phyloP scores from a whole-genome alignment of 2,329 filamentous ascomycete species.

The Ascochyta clinopodiicola region DNA sequence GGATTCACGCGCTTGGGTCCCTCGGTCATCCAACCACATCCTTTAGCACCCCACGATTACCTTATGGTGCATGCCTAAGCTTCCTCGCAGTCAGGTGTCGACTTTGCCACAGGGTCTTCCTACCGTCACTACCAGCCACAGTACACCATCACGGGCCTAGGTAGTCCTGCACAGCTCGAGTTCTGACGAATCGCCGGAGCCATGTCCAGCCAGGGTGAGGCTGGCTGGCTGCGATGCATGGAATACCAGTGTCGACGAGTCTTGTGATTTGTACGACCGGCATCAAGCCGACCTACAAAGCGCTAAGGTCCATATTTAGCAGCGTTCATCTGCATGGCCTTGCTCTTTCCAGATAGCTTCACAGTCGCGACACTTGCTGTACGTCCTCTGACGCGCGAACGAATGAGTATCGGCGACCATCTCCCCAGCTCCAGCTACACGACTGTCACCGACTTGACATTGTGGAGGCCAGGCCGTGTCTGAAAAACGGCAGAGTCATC shows the following conservation, averaged over 20 bases:
- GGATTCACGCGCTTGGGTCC: too few species aligned
- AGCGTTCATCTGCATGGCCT: slow-evolving; percentile 1
- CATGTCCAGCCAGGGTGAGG: not conserved
- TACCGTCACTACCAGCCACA: not conserved
- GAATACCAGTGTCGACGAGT: not conserved
- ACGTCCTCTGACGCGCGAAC: slow-evolving; percentile 2
- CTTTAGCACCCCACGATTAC: not conserved
- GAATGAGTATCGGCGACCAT: not conserved
- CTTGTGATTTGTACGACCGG: not conserved
- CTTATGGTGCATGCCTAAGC: not conserved
- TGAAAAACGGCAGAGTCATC: not conserved
- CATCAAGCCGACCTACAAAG: not conserved
- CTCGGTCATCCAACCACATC: too few species aligned
- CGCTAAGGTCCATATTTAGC: slow-evolving; percentile 7
- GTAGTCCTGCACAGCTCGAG: not conserved
- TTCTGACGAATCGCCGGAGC: not conserved
- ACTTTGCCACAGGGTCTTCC: not conserved
- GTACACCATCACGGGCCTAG: not conserved
- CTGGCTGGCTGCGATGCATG: not conserved
- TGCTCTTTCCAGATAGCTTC: not conserved
- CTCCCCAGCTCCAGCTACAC: not conserved
- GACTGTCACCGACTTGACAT: not conserved
- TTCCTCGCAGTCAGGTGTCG: not conserved
- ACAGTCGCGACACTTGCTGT: not conserved
- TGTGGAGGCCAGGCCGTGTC: not conserved